Base-by-base conservation (phyloP, 140 eudicot genomes). In the Erigeron philadelphicus region DNA sequence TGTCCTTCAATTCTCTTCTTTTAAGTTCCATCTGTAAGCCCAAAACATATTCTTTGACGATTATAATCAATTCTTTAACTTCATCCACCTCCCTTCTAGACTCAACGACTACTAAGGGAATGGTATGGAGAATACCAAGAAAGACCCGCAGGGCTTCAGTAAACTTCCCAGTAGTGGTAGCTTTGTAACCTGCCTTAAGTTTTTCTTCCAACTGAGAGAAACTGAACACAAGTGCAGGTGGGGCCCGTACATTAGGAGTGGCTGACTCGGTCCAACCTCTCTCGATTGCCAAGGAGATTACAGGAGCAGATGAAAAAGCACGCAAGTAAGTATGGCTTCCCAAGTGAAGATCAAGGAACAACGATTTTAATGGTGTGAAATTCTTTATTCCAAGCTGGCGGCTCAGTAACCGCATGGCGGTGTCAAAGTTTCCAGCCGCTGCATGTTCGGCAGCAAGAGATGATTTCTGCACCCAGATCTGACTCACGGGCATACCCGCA, bases 361-460 rank as follows among this genome's bases (percentile, higher is more conserved):
- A 47, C 4, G 86, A 61, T 74, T 79, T 86, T 38, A 86, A 40
- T 7, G 89, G 94, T 31, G 72, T 62, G 69, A 86, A 86, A 68
- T 84, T 86, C 71, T 68, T 86, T 42, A 86, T 86, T 48, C 89
- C 94, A 17, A 86, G 85, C 74, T 86, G 94, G 17, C 89, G 89
- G 67, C 71, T 86, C 12, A 86, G 78, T 66, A 86, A 74, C 64
- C 94, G 87, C 94, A 86, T 86, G 46, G 94, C 94, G 3, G 94
- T 86, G 68, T 86, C 94, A 40, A 86, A 83, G 75, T 86, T 84
- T 44, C 94, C 94, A 56, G 94, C 94, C 9, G 89, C 89, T 4
- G 83, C 94, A 49, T 83, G 94, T 75, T 86, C 94, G 42, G 87
- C 94, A 35, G 89, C 94, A 68, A 83, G 87, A 62, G 94, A 81